Conservation (phyloP, 345 rosid genomes). For the Mangifera indica region DNA sequence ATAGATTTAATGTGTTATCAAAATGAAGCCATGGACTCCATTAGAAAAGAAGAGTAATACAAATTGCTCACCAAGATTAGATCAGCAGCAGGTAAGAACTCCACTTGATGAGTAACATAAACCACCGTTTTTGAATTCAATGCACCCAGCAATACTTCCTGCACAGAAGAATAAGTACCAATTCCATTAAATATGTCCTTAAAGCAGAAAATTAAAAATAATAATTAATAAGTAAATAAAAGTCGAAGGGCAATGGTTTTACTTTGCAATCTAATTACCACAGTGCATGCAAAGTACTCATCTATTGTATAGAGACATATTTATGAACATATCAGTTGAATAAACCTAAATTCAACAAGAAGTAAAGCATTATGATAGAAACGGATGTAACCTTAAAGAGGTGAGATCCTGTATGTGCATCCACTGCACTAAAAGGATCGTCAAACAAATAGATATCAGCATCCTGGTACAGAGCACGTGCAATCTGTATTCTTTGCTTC, state of each 20-base stretch:
- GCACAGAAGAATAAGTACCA: background rate
- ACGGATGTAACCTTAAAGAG: conserved; percentile 56
- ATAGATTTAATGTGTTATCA: background rate
- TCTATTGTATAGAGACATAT: background rate
- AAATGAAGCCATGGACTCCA: background rate
- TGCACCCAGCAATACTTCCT: conserved; percentile 64
- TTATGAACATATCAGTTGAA: background rate
- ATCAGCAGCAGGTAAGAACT: conserved; percentile 77
- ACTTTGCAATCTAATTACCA: background rate
- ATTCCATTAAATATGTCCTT: background rate
- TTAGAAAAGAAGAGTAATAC: conserved; percentile 1
- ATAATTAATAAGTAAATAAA: no score
- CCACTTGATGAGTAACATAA: conserved; percentile 85
- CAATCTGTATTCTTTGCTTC: conserved; percentile 81
- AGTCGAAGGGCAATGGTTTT: background rate
- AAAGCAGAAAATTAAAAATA: background rate
- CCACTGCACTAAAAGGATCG: conserved; percentile 91
- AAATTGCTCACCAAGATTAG: conserved; percentile 57
- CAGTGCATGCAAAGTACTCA: background rate
- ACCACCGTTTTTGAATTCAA: conserved; percentile 59
- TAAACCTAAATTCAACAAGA: background rate
- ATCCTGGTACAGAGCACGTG: conserved; percentile 86
- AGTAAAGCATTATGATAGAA: background rate
- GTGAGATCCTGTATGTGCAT: conserved; percentile 87
- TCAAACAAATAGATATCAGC: conserved; percentile 81